phyloP scores from a whole-genome alignment of 257 asterid genomes.

The Agastache rugosa region DNA sequence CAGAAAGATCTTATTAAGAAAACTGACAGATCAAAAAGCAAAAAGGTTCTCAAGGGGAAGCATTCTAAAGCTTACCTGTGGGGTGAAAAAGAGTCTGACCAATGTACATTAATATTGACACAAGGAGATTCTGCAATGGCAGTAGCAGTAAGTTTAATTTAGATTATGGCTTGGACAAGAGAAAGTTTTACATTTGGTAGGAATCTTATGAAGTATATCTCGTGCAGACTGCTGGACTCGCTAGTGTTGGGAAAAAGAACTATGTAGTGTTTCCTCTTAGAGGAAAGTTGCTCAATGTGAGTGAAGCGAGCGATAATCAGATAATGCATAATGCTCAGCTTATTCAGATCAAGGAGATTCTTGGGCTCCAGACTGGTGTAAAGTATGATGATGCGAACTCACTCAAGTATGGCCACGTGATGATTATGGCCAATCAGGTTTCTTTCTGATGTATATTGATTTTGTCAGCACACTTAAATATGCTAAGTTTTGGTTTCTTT shows the following conservation, averaged over 20 bases:
- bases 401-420: conserved; percentile 89
- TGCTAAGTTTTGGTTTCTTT: background rate
- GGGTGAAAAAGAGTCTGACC: conserved; percentile 68
- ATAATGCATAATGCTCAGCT: conserved; percentile 83
- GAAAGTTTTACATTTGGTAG: background rate
- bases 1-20: conserved; percentile 89
- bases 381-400: conserved; percentile 75
- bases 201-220: conserved; percentile 11
- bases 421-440: conserved; percentile 99
- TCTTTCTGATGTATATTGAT: conserved; percentile 10
- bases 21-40: conserved; percentile 82
- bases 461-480: background rate
- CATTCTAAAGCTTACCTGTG: conserved; percentile 85
- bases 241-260: conserved; percentile 75
- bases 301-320: conserved; percentile 89
- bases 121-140: conserved; percentile 99
- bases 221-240: conserved; percentile 83
- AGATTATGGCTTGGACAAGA: too few relatives aligned
- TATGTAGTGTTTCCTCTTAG: conserved; percentile 95
- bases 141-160: conserved; percentile 50
- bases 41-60: conserved; percentile 66
- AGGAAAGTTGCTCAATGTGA: conserved; percentile 93
- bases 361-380: conserved; percentile 89
- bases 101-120: conserved; percentile 90
- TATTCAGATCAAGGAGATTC: conserved; percentile 76